Evolutionary conservation across 208 protist genomes (phyloP).

Genomic region (Tetramitus jugosus): DNA sequence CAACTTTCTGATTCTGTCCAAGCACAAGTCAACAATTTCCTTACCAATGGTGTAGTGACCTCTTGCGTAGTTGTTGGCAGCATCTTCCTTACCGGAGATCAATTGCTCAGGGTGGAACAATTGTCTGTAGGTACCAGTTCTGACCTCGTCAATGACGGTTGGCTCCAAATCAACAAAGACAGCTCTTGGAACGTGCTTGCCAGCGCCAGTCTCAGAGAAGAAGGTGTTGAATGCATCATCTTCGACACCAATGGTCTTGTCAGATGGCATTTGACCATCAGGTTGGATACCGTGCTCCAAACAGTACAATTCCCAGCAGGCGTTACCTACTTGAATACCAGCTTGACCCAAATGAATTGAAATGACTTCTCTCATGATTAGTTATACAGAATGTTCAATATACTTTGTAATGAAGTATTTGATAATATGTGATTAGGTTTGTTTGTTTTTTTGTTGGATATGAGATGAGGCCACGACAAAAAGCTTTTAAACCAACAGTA

Average conservation of each 20-base stretch:
- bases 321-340: constrained; percentile 93
- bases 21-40: constrained; percentile 75
- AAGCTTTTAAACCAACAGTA: too few relatives aligned
- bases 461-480: too few relatives aligned
- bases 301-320: constrained; percentile 88
- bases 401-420: too few relatives aligned
- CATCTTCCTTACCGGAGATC: constrained; percentile 85
- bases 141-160: constrained; percentile 80
- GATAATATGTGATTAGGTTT: too few relatives aligned
- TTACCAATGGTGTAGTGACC: constrained; percentile 91
- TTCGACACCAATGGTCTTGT: constrained; percentile 48
- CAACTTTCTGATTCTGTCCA: constrained; percentile 85
- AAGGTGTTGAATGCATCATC: constrained; percentile 92
- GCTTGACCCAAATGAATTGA: constrained; percentile 90
- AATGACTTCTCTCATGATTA: constrained; percentile 77
- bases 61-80: constrained; percentile 90
- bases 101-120: constrained; percentile 88
- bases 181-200: constrained; percentile 75
- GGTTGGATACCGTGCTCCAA: constrained; percentile 78
- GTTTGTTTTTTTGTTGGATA: too few relatives aligned
- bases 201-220: constrained; percentile 78
- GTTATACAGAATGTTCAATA: not conserved
- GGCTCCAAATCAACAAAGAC: constrained; percentile 90
- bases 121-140: constrained; percentile 70
- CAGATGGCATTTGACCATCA: constrained; percentile 61